These are phyloP conservation scores for Colletotrichum noveboracense DNA, from an alignment of 2,329 filamentous ascomycete species.

Conservation along the genomic window DNA sequence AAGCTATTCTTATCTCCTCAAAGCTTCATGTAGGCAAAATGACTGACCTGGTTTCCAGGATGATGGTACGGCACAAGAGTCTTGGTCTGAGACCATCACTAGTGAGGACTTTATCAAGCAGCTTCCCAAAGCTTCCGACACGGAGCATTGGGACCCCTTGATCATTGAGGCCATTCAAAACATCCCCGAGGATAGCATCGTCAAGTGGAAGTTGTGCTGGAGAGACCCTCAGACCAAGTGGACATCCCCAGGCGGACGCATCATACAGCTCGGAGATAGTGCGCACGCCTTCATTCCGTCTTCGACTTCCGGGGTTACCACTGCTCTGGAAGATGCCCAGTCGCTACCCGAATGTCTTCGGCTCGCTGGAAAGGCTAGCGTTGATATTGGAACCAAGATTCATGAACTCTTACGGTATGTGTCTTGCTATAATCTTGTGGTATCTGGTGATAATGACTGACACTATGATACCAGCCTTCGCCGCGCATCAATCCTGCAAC, in stretches of 20 bases:
- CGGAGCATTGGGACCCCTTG: not conserved
- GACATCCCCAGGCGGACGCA: slow-evolving; percentile 14
- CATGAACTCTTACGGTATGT: not conserved
- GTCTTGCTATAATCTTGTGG: not conserved
- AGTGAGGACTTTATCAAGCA: not conserved
- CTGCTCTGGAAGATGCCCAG: slow-evolving; percentile 25
- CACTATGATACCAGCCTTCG: not conserved
- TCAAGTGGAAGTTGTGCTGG: slow-evolving; percentile 23
- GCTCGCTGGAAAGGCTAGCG: not conserved
- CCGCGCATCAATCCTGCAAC: not conserved
- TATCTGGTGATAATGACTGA: accelerated
- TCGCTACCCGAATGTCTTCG: slow-evolving; percentile 23
- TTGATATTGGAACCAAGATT: not conserved
- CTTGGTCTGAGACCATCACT: not conserved
- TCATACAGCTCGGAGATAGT: slow-evolving; percentile 26
- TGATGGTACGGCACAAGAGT: not conserved
- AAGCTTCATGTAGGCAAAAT: accelerated
- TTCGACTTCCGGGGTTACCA: slow-evolving; percentile 23
- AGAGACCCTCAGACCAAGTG: slow-evolving; percentile 17
- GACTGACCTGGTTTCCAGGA: not conserved
- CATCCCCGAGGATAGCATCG: not conserved
- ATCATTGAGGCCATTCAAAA: not conserved
- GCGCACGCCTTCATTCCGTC: slow-evolving; percentile 25
- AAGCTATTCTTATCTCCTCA: accelerated
- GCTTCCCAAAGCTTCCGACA: not conserved